A percentile compares a stretch with the other conserved stretches of the same genome.
These are phyloP conservation scores for Talaromyces trachyspermus DNA, from an alignment of 495 filamentous ascomycete species.

Conservation along the genomic window DNA sequence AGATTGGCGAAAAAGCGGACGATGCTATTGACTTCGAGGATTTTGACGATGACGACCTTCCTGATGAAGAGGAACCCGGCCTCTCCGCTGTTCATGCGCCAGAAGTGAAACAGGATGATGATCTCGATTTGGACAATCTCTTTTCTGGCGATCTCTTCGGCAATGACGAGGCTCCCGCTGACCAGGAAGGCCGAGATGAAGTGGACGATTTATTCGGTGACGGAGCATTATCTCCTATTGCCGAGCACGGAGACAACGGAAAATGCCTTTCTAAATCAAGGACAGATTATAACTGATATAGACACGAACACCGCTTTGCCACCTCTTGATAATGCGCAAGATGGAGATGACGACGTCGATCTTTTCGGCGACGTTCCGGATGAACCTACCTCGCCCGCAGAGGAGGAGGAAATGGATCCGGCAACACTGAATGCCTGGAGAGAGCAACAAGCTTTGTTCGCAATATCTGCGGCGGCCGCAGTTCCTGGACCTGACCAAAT, in stretches of 20 bases:
- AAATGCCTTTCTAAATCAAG: slow-evolving; percentile 30
- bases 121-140: slow-evolving; percentile 19
- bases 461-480: slow-evolving; percentile 30
- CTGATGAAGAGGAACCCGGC: slow-evolving; percentile 51
- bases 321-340: slow-evolving; percentile 24
- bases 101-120: slow-evolving; percentile 31
- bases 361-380: slow-evolving; percentile 16
- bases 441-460: slow-evolving; percentile 44
- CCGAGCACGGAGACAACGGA: slow-evolving; percentile 34
- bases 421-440: slow-evolving; percentile 40
- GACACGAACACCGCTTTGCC: slow-evolving; percentile 17
- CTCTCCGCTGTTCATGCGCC: slow-evolving; percentile 12
- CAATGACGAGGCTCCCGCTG: slow-evolving; percentile 29
- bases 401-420: slow-evolving; percentile 39
- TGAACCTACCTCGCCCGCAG: slow-evolving; percentile 19
- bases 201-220: slow-evolving; percentile 52
- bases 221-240: slow-evolving; percentile 29
- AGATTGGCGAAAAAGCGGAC: slow-evolving; percentile 65
- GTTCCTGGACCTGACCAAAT: slow-evolving; percentile 29
- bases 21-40: slow-evolving; percentile 86
- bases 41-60: slow-evolving; percentile 65
- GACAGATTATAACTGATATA: slow-evolving; percentile 21
- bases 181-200: slow-evolving; percentile 26
- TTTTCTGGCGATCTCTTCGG: slow-evolving; percentile 38
- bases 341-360: slow-evolving; percentile 26